phyloP scores from a whole-genome alignment of 805 yeast genomes.

The Saccharomyces kudriavzevii region DNA sequence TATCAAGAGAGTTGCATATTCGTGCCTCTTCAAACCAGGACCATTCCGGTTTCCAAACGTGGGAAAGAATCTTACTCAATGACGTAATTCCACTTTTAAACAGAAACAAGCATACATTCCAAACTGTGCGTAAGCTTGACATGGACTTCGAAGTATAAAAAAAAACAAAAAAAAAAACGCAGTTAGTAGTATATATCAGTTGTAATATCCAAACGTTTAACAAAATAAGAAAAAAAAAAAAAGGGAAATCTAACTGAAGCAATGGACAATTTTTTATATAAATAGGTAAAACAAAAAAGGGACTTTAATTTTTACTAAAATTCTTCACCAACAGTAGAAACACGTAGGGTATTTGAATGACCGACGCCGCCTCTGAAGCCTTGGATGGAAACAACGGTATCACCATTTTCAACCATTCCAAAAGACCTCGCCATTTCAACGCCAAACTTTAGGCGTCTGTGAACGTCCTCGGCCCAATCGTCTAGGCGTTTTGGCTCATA shows the following conservation, averaged over 20 bases:
- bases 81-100: slow-evolving; percentile 22
- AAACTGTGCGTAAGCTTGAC: slow-evolving; percentile 17
- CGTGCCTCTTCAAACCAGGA: slow-evolving; percentile 5
- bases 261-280: background rate
- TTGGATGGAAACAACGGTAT: slow-evolving; percentile 87
- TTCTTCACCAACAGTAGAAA: slow-evolving; percentile 55
- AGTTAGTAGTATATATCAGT: background rate
- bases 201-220: background rate
- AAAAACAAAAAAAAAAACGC: background rate
- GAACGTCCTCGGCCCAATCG: slow-evolving; percentile 95
- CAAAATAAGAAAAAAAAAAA: background rate
- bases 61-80: slow-evolving; percentile 25
- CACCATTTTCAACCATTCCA: slow-evolving; percentile 82
- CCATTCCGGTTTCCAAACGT: slow-evolving; percentile 20
- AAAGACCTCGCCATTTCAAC: slow-evolving; percentile 79
- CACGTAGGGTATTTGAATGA: slow-evolving; percentile 97
- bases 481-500: slow-evolving; percentile 51
- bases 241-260: background rate
- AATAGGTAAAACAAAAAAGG: background rate
- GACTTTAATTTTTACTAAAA: background rate
- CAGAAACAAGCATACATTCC: slow-evolving; percentile 17
- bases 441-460: slow-evolving; percentile 88
- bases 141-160: slow-evolving; percentile 18
- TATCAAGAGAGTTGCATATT: slow-evolving; percentile 17
- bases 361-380: slow-evolving; percentile 99